A percentile compares a stretch with the other conserved stretches of the same genome.
Evolutionary conservation across 371 early-diverging fungal species (phyloP).

Genomic region (Mucor circinelloides): DNA sequence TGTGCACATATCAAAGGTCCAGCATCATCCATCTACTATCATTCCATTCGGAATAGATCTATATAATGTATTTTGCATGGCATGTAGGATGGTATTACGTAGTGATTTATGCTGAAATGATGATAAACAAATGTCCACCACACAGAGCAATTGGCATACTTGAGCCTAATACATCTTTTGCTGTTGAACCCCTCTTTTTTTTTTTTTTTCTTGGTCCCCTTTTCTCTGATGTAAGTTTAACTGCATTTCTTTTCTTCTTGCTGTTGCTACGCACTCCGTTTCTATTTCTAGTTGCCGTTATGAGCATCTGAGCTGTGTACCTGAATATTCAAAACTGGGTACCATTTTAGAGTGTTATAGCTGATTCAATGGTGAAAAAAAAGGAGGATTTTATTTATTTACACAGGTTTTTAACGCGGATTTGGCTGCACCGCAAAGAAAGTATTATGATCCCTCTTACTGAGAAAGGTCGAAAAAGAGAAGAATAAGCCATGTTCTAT

Average conservation of each 20-base stretch:
- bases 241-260: not conserved
- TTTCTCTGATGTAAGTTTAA: not conserved
- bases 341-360: too few relatives aligned
- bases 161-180: not conserved
- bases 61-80: not conserved
- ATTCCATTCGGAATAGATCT: not conserved
- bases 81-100: not conserved
- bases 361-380: too few relatives aligned
- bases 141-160: not conserved
- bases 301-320: not conserved
- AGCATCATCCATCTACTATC: not conserved
- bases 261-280: not conserved
- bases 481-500: constrained; percentile 23
- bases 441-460: not conserved
- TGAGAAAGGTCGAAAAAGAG: constrained; percentile 7
- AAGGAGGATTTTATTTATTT: not conserved
- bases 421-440: constrained; percentile 5
- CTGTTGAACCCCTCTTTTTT: not conserved
- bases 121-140: not conserved
- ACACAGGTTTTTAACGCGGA: constrained; percentile 4
- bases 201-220: not conserved
- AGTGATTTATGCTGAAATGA: not conserved
- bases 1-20: not conserved
- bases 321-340: not conserved
- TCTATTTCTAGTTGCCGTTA: not conserved